These are phyloP conservation scores for Arthroderma sp. DNA, from an alignment of 2,329 filamentous ascomycete genomes.

Conservation along the genomic window DNA sequence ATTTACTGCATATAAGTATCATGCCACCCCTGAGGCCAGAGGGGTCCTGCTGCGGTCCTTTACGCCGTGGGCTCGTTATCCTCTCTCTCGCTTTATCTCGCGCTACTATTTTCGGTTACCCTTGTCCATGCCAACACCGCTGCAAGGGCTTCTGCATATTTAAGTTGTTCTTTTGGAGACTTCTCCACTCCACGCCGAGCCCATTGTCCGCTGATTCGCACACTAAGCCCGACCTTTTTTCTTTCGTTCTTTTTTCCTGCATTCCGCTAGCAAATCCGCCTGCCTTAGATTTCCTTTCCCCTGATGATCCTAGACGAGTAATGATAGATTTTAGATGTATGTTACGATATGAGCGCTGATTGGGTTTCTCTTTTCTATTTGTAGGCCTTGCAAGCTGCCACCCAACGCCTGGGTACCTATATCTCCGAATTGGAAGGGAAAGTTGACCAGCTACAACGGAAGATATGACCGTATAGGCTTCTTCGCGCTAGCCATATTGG, in stretches of 20 bases:
- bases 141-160: not conserved
- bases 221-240: not conserved
- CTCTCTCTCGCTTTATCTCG: not conserved
- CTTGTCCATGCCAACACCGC: not conserved
- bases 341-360: conserved; percentile 2
- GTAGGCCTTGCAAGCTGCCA: conserved; percentile 75
- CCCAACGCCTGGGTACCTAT: conserved; percentile 74
- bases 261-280: not conserved
- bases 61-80: not conserved
- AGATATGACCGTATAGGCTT: no score
- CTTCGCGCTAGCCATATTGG: not conserved
- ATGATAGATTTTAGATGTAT: conserved; percentile 3
- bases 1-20: no score
- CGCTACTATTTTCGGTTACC: not conserved
- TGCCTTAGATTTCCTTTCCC: not conserved
- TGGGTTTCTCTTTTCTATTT: not conserved
- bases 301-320: not conserved
- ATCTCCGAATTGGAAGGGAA: conserved; percentile 71
- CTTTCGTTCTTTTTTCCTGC: not conserved
- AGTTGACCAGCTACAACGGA: conserved; percentile 56
- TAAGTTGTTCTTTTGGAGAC: not conserved
- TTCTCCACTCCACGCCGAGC: not conserved
- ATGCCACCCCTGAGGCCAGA: no score
- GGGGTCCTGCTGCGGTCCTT: no score
- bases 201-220: not conserved